Evolutionary conservation across 352 stramenopile species (phyloP).

Genomic region (Pythium monospermum): DNA sequence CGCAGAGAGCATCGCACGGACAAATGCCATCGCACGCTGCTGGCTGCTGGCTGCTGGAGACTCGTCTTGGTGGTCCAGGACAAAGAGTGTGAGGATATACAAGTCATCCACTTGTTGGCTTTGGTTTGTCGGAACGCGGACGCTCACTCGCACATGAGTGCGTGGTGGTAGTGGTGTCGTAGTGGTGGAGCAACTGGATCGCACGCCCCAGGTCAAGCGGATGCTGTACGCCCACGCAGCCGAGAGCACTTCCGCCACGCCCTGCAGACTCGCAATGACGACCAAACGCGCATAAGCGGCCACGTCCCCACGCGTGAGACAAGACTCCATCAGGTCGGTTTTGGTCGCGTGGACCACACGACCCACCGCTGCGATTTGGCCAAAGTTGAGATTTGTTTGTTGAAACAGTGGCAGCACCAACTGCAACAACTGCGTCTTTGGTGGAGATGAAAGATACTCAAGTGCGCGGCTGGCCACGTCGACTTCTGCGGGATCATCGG

Average conservation of each 20-base stretch:
- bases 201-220: too few species aligned
- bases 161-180: too few species aligned
- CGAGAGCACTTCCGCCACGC: not conserved
- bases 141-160: slow-evolving; percentile 27
- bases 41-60: too few species aligned
- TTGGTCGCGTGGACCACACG: too few species aligned
- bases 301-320: slow-evolving; percentile 1
- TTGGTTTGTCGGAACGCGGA: slow-evolving; percentile 17
- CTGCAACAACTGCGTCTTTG: not conserved
- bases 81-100: slow-evolving; percentile 26
- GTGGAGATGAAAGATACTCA: not conserved
- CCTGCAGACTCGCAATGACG: slow-evolving; percentile 9
- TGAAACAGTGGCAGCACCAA: not conserved
- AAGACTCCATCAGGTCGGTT: not conserved
- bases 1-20: slow-evolving; percentile 7
- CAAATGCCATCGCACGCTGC: slow-evolving; percentile 4
- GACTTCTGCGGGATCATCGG: not conserved
- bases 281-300: slow-evolving; percentile 3
- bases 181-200: too few species aligned
- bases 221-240: slow-evolving; percentile 13
- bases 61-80: slow-evolving; percentile 12
- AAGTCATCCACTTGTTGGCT: slow-evolving; percentile 17
- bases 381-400: slow-evolving; percentile 4
- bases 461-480: not conserved
- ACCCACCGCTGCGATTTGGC: slow-evolving; percentile 1